Percentiles rank a stretch among this genome's conserved stretches.
Conservation (phyloP, 2,329 filamentous ascomycete species). For the Fonsecaea nubica region DNA sequence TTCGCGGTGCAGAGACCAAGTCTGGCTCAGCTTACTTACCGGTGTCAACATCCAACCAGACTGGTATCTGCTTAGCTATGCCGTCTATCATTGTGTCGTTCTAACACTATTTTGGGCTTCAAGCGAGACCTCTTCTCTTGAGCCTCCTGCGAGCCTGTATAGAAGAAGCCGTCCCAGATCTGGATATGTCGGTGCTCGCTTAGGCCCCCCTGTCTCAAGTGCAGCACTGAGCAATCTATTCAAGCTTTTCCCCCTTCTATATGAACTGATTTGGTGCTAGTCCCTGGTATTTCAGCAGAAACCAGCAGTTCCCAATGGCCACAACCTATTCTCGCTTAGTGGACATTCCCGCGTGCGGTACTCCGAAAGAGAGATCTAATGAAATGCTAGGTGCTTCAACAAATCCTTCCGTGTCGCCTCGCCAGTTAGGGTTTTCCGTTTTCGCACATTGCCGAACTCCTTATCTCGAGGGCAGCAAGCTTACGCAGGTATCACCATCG, state of each 20-base stretch:
- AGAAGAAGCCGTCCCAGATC: background rate
- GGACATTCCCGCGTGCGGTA: conserved; percentile 14
- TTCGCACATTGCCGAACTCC: conserved; percentile 3
- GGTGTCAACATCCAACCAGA: conserved; percentile 72
- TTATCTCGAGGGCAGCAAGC: conserved; percentile 10
- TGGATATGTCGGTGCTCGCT: background rate
- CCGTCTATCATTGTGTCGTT: conserved; percentile 21
- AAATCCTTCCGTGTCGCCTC: conserved; percentile 5
- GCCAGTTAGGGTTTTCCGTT: background rate
- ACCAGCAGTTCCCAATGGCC: background rate
- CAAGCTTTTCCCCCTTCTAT: background rate
- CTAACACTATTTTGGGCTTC: background rate
- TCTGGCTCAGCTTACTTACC: conserved; percentile 52
- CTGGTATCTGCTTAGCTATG: conserved; percentile 43
- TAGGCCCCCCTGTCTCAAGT: background rate
- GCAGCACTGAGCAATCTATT: background rate
- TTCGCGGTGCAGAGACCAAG: background rate
- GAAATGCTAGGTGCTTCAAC: conserved; percentile 6
- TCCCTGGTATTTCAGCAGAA: background rate
- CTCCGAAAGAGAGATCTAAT: background rate
- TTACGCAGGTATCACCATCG: background rate
- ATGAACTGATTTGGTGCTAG: background rate
- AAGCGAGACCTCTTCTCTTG: background rate
- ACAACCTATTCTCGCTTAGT: background rate
- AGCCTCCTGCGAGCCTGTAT: background rate